Percentiles rank a stretch among this genome's conserved stretches.
Evolutionary conservation across 768 basidiomycete species (phyloP).

Genomic region (Agaricus sinodeliciosus): DNA sequence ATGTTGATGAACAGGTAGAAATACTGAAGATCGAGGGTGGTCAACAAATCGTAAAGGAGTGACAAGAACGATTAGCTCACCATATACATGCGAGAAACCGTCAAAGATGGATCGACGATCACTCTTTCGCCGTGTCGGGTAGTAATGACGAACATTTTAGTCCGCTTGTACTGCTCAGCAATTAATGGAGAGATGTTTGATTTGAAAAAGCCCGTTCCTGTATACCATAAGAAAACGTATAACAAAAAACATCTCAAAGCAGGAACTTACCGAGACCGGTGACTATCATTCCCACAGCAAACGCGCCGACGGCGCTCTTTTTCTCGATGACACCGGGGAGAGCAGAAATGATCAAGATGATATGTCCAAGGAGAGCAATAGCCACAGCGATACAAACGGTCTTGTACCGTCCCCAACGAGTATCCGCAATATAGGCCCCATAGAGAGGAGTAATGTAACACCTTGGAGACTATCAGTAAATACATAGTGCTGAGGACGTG

Average conservation of each 20-base stretch:
- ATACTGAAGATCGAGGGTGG: slow-evolving; percentile 28
- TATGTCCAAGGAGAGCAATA: slow-evolving; percentile 54
- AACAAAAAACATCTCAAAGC: background rate
- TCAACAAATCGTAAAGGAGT: background rate
- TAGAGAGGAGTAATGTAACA: slow-evolving; percentile 53
- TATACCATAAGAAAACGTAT: background rate
- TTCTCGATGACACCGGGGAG: slow-evolving; percentile 61
- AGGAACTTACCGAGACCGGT: slow-evolving; percentile 38
- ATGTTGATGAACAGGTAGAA: slow-evolving; percentile 61
- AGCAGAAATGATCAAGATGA: slow-evolving; percentile 57
- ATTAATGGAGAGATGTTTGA: slow-evolving; percentile 72
- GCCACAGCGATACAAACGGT: slow-evolving; percentile 54
- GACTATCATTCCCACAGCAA: slow-evolving; percentile 55
- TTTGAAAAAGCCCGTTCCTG: slow-evolving; percentile 68
- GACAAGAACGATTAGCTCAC: slow-evolving; percentile 23
- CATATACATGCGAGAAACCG: slow-evolving; percentile 70
- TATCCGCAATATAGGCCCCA: slow-evolving; percentile 64
- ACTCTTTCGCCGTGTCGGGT: slow-evolving; percentile 58
- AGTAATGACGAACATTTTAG: slow-evolving; percentile 43
- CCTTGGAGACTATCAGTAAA: slow-evolving; percentile 23
- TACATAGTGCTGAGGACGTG: slow-evolving; percentile 8
- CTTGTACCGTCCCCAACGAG: slow-evolving; percentile 61
- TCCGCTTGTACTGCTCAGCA: slow-evolving; percentile 66
- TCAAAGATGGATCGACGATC: slow-evolving; percentile 66
- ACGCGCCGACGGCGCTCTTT: slow-evolving; percentile 42